A percentile compares a stretch with the other conserved stretches of the same genome.
Evolutionary conservation across 352 stramenopile genomes (phyloP).

Genomic region (Globisporangium mamillatum): DNA sequence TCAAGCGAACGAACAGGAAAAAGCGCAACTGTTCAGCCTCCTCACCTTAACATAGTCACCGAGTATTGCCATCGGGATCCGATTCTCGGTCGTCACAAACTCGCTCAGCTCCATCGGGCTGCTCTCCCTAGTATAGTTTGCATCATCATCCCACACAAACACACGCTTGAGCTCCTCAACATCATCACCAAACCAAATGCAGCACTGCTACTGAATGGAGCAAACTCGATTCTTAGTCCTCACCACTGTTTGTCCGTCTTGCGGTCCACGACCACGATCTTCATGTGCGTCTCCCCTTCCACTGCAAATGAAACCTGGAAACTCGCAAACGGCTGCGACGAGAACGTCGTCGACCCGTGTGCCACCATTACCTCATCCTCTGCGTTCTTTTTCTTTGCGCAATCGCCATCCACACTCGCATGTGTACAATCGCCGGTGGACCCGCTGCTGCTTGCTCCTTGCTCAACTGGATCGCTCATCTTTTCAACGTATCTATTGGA

Average conservation of each 20-base stretch:
- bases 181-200: too few species aligned
- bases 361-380: not conserved
- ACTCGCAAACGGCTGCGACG: not conserved
- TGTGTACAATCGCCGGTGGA: not conserved
- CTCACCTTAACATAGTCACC: not conserved
- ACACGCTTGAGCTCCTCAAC: not conserved
- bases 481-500: too few species aligned
- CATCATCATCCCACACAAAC: too few species aligned
- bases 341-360: not conserved
- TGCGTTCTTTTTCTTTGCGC: not conserved
- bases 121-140: not conserved
- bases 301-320: not conserved
- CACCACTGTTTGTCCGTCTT: not conserved
- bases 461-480: not conserved
- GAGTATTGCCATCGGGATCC: not conserved
- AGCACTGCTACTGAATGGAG: not conserved
- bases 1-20: not conserved
- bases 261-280: not conserved
- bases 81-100: not conserved
- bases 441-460: not conserved
- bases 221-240: not conserved
- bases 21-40: not conserved
- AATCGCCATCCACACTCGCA: not conserved
- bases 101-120: not conserved
- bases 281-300: not conserved